Base-by-base conservation (phyloP, 208 protist species). In the Leishmania tarentolae region DNA sequence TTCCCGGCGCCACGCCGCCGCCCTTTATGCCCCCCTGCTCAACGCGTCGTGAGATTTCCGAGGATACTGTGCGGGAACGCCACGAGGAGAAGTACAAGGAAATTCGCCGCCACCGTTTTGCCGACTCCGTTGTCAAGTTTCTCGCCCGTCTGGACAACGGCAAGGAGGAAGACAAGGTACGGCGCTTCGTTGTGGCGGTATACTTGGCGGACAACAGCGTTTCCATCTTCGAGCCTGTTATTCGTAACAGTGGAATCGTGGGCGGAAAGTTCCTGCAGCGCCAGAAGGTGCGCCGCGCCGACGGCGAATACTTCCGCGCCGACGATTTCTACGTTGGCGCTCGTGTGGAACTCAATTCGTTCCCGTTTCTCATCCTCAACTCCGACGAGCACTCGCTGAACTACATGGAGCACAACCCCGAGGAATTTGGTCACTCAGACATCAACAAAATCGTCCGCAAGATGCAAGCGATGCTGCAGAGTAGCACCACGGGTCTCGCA, bases 181-280 rank as follows among this genome's bases (percentile, higher is more conserved):
- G 98, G 57, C 89, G 90, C 77, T 99, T 99, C 78, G 95, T 99
- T 28, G 77, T 99, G 21, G 84, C 88, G 15, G 94, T 97, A n/a
- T 97, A 95, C 88, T 90, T 96, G 8, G 92, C 93, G 2, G 97
- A 99, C 88, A 95, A 98, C 90, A 98, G 95, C 59, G 68, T 99
- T 50, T 84, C 92, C 66, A 98, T 98, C 73, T 98, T 93, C 79
- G 96, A 98, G 81, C 94, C 95, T 8, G 87, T 95, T 19, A 86
- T 93, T 65, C 94, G 97, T 53, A 99, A 99, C 92, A 98, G 94
- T 73, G 98, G 98, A 80, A 95, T 98, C 83, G 89, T 98, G 40
- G 98, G 97, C 24, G 98, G 98, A 52, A 98, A 98, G 87, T 99
- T 99, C 75, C 86, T 99, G 40, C 93, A 97, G 86, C 91, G 98